Evolutionary conservation across 805 yeast genomes (phyloP), one percentile per base, ranked within the genome.

Genomic region (Saturnispora hagleri): DNA sequence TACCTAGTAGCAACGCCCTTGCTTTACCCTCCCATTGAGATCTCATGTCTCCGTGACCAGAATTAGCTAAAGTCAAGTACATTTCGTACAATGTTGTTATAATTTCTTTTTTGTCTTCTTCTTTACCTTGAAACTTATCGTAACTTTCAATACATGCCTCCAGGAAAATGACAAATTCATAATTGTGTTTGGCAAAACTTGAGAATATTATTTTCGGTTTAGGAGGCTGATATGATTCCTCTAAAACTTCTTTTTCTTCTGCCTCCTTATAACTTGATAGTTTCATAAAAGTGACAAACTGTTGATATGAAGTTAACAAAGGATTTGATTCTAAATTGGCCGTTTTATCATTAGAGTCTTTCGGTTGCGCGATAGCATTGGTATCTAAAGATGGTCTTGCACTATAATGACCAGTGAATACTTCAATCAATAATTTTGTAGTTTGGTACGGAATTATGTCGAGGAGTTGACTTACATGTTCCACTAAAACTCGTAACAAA

Each of bases 121-220:
- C 66, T 48, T 77, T 73, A 0, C 93, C 91, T 50, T 86, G 93
- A 61, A 82, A 86, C 52, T 75, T 76, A 51, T 84, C 89, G 62
- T 86, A 86, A 12, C 86, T 75, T 58, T 84, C 87, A 15, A 89
- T 68, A 59, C 96, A 89, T 0, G 98, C 97, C 64, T 93, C 99
- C 52, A 93, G 67, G 56, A 93, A 93, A 7, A 87, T 86, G 26
- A 90, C 93, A 73, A 93, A 91, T 62, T 90, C 93, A 61, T 82
- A 79, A 0, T 93, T 89, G 62, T 86, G 88, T 57, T 83, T 79
- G n/a, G 86, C 80, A 64, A 93, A 93, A 1, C 95, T 81, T 2
- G 91, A 82, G 62, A 89, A 93, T 1, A 91, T 86, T 40, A 91
- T 73, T 44, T 89, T 75, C 6, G 98, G 98, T 48, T 82, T 76